phyloP scores from a whole-genome alignment of 768 basidiomycete species.

The Dictyophora rubrovolvata region DNA sequence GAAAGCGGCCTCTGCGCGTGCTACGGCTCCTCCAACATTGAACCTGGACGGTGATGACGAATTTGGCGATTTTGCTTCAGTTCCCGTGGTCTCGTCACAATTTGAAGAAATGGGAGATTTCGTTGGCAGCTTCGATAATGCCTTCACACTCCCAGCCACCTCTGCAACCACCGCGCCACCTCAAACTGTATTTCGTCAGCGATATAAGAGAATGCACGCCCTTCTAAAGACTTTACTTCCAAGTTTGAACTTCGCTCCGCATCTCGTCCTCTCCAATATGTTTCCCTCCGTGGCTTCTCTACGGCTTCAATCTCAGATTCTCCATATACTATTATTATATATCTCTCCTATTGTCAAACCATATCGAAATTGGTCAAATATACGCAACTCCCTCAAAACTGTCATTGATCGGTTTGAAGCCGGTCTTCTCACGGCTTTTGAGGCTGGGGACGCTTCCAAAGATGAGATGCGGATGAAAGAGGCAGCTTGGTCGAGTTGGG shows the following conservation, averaged over 20 bases:
- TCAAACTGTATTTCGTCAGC: slow-evolving; percentile 36
- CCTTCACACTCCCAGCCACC: slow-evolving; percentile 18
- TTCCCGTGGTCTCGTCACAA: slow-evolving; percentile 19
- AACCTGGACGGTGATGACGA: slow-evolving; percentile 57
- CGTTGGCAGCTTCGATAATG: slow-evolving; percentile 28
- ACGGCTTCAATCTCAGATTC: slow-evolving; percentile 49
- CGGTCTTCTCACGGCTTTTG: slow-evolving; percentile 76
- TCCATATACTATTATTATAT: slow-evolving; percentile 66
- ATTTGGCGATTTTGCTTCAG: slow-evolving; percentile 76
- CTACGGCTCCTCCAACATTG: slow-evolving; percentile 49
- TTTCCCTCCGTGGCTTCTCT: slow-evolving; percentile 33
- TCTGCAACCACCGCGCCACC: slow-evolving; percentile 24
- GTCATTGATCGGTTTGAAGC: slow-evolving; percentile 87
- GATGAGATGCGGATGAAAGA: slow-evolving; percentile 74
- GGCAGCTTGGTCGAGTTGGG: slow-evolving; percentile 79
- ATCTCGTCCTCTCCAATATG: slow-evolving; percentile 54
- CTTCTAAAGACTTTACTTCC: slow-evolving; percentile 52
- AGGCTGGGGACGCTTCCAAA: slow-evolving; percentile 63
- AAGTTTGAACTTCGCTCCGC: slow-evolving; percentile 52
- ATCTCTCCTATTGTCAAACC: slow-evolving; percentile 66
- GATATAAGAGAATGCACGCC: slow-evolving; percentile 56
- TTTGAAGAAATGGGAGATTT: slow-evolving; percentile 41
- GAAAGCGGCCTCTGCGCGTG: slow-evolving; percentile 29
- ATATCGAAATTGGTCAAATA: slow-evolving; percentile 51
- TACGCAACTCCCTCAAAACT: slow-evolving; percentile 56